Base-by-base conservation (phyloP, 495 filamentous ascomycete genomes). In the Xylaria sp. region DNA sequence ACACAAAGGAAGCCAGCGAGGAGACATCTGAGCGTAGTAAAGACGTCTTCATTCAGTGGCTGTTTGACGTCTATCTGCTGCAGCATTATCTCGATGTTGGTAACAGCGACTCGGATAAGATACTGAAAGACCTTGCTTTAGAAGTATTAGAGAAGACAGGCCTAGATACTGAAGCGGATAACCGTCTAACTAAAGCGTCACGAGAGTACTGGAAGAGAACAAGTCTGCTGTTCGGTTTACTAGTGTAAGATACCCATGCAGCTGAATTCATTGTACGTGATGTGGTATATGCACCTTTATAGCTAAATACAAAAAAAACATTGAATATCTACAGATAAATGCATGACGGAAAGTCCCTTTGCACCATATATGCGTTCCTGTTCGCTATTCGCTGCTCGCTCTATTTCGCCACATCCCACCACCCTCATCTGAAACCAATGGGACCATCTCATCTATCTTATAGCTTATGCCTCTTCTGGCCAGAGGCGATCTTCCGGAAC, bases 151-250 rank as follows among this genome's bases (percentile, higher is more conserved):
- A 79, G 69, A 83, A 83, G 66, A 80, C 86, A 21, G 86, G 80
- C 0, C 71, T 87, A 11, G 85, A 83, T 31, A 77, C 63, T 29
- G 74, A 71, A 31, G 80, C 80, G 41, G 82, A 80, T 67, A 87
- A 88, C 71, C 80, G 81, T 24, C 78, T 93, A 53, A 81, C 78
- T 67, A 89, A 89, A 71, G 74, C 82, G 17, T 88, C 91, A 33
- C 82, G 85, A 65, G 92, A 93, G 68, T 95, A 94, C 77, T 95
- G 91, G 90, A 93, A 91, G 80, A 88, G 90, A 70, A 95, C 93
- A 15, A 87, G 88, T 71, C 81, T 96, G 73, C 75, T 97, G 52
- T 96, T 97, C 80, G 92, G 83, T 17, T 72, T 85, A 50, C 75
- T 86, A 67, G 71, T 76, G 68, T 83, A 69, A 83, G 72, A 69